A percentile compares a stretch with the other conserved stretches of the same genome.
These are phyloP conservation scores for Myxozyma sirexii DNA, from an alignment of 805 yeast genomes.

Conservation along the genomic window DNA sequence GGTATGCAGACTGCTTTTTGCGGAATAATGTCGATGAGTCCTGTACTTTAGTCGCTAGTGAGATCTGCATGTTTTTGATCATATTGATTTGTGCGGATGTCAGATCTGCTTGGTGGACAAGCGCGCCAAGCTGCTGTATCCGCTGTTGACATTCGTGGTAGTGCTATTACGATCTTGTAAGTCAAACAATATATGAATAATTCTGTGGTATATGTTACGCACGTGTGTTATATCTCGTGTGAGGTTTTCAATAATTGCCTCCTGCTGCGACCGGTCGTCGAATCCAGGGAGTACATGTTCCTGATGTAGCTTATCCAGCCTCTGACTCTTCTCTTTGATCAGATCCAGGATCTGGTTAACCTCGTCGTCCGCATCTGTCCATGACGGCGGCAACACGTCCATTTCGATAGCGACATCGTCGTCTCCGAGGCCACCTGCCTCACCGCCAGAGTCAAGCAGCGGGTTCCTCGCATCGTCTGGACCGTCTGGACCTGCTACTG, in stretches of 20 bases:
- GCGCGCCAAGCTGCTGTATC: slow-evolving; percentile 64
- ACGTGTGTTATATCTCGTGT: slow-evolving; percentile 67
- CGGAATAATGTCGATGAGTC: slow-evolving; percentile 75
- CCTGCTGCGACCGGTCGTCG: slow-evolving; percentile 75
- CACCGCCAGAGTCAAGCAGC: slow-evolving; percentile 50
- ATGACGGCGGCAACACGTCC: slow-evolving; percentile 72
- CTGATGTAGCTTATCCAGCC: slow-evolving; percentile 70
- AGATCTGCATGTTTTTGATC: slow-evolving; percentile 78
- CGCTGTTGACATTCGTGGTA: slow-evolving; percentile 79
- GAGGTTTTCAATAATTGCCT: slow-evolving; percentile 73
- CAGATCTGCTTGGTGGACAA: slow-evolving; percentile 43
- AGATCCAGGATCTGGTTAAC: slow-evolving; percentile 63
- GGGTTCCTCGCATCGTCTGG: slow-evolving; percentile 32
- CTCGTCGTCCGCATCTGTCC: slow-evolving; percentile 71
- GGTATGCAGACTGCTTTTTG: slow-evolving; percentile 84
- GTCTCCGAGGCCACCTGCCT: slow-evolving; percentile 14
- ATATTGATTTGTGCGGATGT: slow-evolving; percentile 59
- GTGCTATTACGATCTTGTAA: slow-evolving; percentile 36
- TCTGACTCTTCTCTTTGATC: slow-evolving; percentile 58
- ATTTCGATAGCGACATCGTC: slow-evolving; percentile 53
- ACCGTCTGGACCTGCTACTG: slow-evolving; percentile 7
- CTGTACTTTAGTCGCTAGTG: slow-evolving; percentile 84
- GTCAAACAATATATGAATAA: neutral
- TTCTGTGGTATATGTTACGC: slow-evolving; percentile 36
- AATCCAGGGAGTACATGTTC: slow-evolving; percentile 86